These are phyloP conservation scores for Iris macrosiphon DNA, from an alignment of 106 monocot genomes.

Conservation along the genomic window DNA sequence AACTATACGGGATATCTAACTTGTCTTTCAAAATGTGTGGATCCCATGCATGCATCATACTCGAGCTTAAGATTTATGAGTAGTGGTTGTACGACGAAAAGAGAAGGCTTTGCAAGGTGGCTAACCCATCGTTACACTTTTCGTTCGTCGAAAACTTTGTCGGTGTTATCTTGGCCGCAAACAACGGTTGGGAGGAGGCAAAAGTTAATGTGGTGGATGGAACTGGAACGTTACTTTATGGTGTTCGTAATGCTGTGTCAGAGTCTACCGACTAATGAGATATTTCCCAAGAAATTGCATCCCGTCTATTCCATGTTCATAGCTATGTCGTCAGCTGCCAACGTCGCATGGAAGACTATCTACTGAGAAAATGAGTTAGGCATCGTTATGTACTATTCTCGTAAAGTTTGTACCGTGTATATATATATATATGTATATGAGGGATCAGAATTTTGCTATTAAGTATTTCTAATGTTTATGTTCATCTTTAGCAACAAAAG, in stretches of 20 bases:
- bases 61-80: constrained; percentile 92
- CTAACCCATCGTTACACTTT: constrained; percentile 84
- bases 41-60: too few relatives aligned
- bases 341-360: constrained; percentile 66
- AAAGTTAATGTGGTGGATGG: constrained; percentile 76
- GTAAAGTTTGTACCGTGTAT: too few relatives aligned
- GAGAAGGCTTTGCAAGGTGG: constrained; percentile 84
- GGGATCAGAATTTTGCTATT: too few relatives aligned
- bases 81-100: constrained; percentile 91
- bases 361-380: too few relatives aligned
- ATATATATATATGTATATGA: too few relatives aligned
- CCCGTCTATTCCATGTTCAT: constrained; percentile 94
- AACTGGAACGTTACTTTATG: constrained; percentile 70
- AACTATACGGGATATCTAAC: too few relatives aligned
- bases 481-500: too few relatives aligned
- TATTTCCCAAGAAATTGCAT: constrained; percentile 83
- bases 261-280: constrained; percentile 78
- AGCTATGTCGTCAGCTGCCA: constrained; percentile 78
- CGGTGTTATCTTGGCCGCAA: constrained; percentile 62
- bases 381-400: too few relatives aligned
- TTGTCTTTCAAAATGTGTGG: too few relatives aligned
- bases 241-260: constrained; percentile 90
- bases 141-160: constrained; percentile 90
- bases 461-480: too few relatives aligned
- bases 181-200: constrained; percentile 62